Base-by-base conservation (phyloP, 176 grass and related monocot species). In the Rhynchospora pubera region DNA sequence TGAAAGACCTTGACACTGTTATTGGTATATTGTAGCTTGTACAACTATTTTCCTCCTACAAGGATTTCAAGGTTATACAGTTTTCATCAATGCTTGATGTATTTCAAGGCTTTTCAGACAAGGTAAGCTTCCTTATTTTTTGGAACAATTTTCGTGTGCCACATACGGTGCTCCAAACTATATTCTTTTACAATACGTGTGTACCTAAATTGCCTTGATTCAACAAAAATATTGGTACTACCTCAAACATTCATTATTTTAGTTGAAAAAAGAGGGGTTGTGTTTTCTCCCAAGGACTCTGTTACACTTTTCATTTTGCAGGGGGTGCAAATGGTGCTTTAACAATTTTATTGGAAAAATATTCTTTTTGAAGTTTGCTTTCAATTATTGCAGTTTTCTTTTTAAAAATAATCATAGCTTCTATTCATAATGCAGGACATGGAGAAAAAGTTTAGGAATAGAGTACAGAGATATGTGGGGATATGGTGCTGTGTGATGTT, bases 401-500 rank as follows among this genome's bases (percentile, higher is more conserved):
- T 83, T 77, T 22, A 5, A 77, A 32, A 56, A 30, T 28, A 30
- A 6, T 76, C 72, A 15, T 24, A 32, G 43, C 13, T 53, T 76
- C 2, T 30, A 56, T 83, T 72, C 30, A 72, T 73, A 89, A 81
- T 24, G 68, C 85, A 98, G 92, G 85, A 75, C 88, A 79, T 68
- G 63, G 87, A 90, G 76, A 64, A 12, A n/a, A 94, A 83, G 45
- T 98, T 98, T 82, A 91, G 84, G 77, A 91, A 94, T 83, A 91
- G 95, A 78, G 90, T 93, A 65, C 89, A 98, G 68, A 89, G 95
- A 32, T 94, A 94, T 57, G 89, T 85, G 75, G 92, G 90, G n/a
- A 62, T 98, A 83, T 98, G 95, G 95, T 98, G 95, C 39, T 98
- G 95, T 8, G 88, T 98, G 14, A 85, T 92, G 85, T 61, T 88